Percentiles rank a stretch among this genome's conserved stretches.
Evolutionary conservation across 352 stramenopile genomes (phyloP).

Genomic region (Phytophthora pisi): DNA sequence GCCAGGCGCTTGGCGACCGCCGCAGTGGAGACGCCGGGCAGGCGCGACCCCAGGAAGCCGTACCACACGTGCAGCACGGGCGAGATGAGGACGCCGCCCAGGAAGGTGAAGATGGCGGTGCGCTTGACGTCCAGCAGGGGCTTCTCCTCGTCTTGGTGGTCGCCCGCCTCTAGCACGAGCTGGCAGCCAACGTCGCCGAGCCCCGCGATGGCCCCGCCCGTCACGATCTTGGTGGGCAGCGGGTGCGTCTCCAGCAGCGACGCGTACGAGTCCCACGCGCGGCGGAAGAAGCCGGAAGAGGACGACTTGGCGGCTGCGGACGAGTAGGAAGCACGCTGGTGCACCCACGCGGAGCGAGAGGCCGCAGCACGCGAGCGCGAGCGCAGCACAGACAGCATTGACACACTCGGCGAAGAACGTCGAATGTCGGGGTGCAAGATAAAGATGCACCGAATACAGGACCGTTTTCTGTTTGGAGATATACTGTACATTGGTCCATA

Average conservation of each 20-base stretch:
- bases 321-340: conserved; percentile 5
- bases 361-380: conserved; percentile 9
- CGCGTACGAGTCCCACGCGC: conserved; percentile 61
- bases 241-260: conserved; percentile 60
- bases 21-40: conserved; percentile 43
- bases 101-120: conserved; percentile 64
- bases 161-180: conserved; percentile 48
- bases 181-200: conserved; percentile 77
- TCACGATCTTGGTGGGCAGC: conserved; percentile 71
- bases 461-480: too few relatives aligned
- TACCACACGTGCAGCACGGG: conserved; percentile 87
- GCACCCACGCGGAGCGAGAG: conserved; percentile 3
- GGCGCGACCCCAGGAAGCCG: conserved; percentile 46
- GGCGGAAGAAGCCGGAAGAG: conserved; percentile 25
- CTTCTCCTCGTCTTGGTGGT: background rate
- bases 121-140: conserved; percentile 51
- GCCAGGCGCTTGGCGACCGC: conserved; percentile 70
- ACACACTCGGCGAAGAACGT: background rate
- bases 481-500: too few relatives aligned
- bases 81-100: conserved; percentile 70
- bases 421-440: background rate
- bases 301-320: background rate
- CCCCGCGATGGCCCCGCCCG: conserved; percentile 60
- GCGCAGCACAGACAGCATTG: conserved; percentile 43
- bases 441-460: too few relatives aligned